Evolutionary conservation across 805 yeast species (phyloP), one percentile per base, ranked within the genome.

Genomic region (Ogataea methanolica): DNA sequence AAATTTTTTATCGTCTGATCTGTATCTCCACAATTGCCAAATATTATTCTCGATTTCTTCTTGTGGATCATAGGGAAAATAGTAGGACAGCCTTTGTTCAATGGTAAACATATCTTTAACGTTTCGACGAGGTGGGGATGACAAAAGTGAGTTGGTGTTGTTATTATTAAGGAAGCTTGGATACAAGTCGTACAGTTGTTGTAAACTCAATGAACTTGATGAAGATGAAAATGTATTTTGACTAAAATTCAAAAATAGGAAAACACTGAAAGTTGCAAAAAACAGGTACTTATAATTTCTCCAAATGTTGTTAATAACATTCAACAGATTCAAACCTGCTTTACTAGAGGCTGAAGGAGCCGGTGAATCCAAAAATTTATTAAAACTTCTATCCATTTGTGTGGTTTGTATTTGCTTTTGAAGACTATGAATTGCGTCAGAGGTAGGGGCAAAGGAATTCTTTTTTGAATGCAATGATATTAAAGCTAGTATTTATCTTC

Each of bases 21-120:
- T 48, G 22, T 52, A 42, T 23, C 48, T 47, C 63, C 64, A 61
- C 12, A 65, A 29, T 48, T 65, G 69, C 63, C 63, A 62, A 31
- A 65, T 62, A 42, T 61, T 55, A 41, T 57, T 59, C 47, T 63
- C 69, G n/a, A 62, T 47, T 22, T 54, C 59, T 4, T 41, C 52
- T 2, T 47, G 35, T 15, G 41, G 40, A 35, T 59, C 53, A 46
- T 55, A 65, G 11, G 63, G 63, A 42, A 63, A 63, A 26, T 45
- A 54, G 35, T 51, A 51, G 21, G 42, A 42, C 31, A 64, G 48
- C 26, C 67, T 50, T 3, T 55, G 41, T 42, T 62, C 67, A 31
- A 62, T 64, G 4, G 62, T 52, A 43, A 44, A 54, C 57, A 61
- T 52, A 36, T 53, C 58, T 40, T 50, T 49, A 0, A 43, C 44